Conservation (phyloP, 768 basidiomycete genomes). For the Naganishia antarctica region DNA sequence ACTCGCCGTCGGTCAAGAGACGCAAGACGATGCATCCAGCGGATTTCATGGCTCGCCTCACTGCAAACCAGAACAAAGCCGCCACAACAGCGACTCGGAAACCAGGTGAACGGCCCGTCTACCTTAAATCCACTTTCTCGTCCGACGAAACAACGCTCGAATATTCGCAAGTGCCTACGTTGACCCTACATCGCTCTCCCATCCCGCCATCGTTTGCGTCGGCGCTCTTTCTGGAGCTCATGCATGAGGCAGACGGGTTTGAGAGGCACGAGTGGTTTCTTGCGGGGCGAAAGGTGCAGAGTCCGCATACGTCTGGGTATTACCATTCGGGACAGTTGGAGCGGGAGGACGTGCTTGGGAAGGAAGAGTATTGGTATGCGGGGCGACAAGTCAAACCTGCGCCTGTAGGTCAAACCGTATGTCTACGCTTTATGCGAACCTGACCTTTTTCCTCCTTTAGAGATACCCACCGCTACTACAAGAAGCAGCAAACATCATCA, state of each 20-base stretch:
- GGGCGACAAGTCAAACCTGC: constrained; percentile 23
- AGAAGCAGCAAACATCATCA: constrained; percentile 42
- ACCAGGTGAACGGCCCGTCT: background rate
- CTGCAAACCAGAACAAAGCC: background rate
- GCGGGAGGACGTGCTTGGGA: constrained; percentile 1
- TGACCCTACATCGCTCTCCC: constrained; percentile 38
- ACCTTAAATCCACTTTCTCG: background rate
- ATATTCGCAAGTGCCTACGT: background rate
- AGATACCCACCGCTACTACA: constrained; percentile 39
- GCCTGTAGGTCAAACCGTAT: background rate
- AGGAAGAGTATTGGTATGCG: constrained; percentile 27
- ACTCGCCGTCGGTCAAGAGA: background rate
- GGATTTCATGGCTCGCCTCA: constrained; percentile 1
- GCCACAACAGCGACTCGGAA: background rate
- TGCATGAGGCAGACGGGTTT: constrained; percentile 41
- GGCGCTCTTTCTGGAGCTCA: constrained; percentile 43
- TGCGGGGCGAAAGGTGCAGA: constrained; percentile 40
- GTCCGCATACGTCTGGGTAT: constrained; percentile 39
- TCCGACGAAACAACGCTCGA: background rate
- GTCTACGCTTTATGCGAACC: too few species aligned
- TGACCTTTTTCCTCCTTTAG: too few species aligned
- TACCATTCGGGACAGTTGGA: constrained; percentile 20
- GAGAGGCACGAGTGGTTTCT: constrained; percentile 40
- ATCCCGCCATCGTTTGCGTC: constrained; percentile 41
- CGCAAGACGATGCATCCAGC: background rate